These are phyloP conservation scores for Phenoliferia sp. DNA, from an alignment of 1,284 basidiomycete species.

Conservation along the genomic window DNA sequence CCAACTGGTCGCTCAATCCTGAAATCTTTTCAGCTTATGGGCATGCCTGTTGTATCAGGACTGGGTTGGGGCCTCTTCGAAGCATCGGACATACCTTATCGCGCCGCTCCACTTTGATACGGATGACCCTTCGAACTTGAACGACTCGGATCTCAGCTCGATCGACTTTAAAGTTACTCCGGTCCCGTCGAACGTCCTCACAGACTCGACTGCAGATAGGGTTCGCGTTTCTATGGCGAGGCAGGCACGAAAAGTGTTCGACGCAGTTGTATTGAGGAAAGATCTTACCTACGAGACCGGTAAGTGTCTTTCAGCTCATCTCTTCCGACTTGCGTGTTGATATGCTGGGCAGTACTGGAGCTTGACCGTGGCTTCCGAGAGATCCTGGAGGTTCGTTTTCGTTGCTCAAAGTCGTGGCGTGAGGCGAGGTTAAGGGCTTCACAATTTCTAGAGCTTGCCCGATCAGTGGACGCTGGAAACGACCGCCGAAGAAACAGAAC, in stretches of 20 bases:
- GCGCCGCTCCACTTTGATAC: constrained; percentile 30
- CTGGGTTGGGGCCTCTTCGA: constrained; percentile 28
- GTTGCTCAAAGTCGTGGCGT: background rate
- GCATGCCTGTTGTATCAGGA: constrained; percentile 32
- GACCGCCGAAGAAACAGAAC: constrained; percentile 22
- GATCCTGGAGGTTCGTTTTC: constrained; percentile 7
- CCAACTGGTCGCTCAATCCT: background rate
- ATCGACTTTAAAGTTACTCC: constrained; percentile 15
- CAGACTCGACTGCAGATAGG: constrained; percentile 30
- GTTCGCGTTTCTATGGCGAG: constrained; percentile 29
- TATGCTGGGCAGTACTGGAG: constrained; percentile 10
- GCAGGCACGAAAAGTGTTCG: constrained; percentile 30
- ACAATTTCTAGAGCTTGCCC: constrained; percentile 19
- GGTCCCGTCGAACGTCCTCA: constrained; percentile 24
- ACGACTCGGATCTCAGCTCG: constrained; percentile 28
- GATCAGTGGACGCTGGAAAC: constrained; percentile 28
- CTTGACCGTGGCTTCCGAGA: constrained; percentile 28
- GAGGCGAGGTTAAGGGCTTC: too few species aligned
- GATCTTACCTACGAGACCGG: constrained; percentile 16
- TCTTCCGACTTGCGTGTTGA: constrained; percentile 3
- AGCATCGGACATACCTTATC: constrained; percentile 26
- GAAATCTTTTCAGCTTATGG: constrained; percentile 31
- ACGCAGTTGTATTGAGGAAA: constrained; percentile 21
- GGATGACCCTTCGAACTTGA: constrained; percentile 32
- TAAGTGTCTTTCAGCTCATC: background rate